These are phyloP conservation scores for Crinitomyces ghanaensis DNA, from an alignment of 805 yeast genomes.

Conservation along the genomic window DNA sequence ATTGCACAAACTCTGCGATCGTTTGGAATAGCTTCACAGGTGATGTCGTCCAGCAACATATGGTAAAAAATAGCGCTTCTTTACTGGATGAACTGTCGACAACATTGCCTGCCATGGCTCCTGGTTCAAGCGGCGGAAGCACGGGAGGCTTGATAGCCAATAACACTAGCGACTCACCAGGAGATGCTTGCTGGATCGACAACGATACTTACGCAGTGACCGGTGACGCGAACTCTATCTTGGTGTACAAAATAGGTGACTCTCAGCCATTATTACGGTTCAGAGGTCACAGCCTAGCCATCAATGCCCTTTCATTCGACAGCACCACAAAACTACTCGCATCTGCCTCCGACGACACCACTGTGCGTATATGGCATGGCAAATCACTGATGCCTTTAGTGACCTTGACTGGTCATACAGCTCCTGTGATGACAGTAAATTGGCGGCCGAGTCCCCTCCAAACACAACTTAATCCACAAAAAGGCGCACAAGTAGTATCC, in stretches of 20 bases:
- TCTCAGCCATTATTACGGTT: conserved; percentile 39
- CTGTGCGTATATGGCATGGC: conserved; percentile 71
- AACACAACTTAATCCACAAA: conserved; percentile 10
- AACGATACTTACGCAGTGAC: conserved; percentile 61
- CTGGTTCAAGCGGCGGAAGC: neutral
- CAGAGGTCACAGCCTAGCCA: conserved; percentile 53
- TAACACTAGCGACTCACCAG: too few species aligned
- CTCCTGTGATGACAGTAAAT: conserved; percentile 17
- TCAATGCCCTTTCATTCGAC: conserved; percentile 48
- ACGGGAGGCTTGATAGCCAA: neutral
- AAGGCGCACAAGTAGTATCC: conserved; percentile 30
- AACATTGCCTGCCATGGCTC: neutral
- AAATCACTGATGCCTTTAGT: conserved; percentile 25
- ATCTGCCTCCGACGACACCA: conserved; percentile 68
- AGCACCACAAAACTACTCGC: conserved; percentile 42
- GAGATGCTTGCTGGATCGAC: conserved; percentile 57
- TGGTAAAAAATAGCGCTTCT: neutral
- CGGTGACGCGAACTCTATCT: conserved; percentile 41
- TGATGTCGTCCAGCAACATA: conserved; percentile 23
- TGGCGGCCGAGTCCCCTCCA: conserved; percentile 11
- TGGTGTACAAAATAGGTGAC: conserved; percentile 42
- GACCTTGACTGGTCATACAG: conserved; percentile 16
- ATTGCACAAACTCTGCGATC: conserved; percentile 39
- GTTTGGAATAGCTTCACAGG: conserved; percentile 61
- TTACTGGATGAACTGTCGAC: neutral